Evolutionary conservation across 1,284 basidiomycete genomes (phyloP), one percentile per base, ranked within the genome.

Genomic region (Ceratobasidium sp.): DNA sequence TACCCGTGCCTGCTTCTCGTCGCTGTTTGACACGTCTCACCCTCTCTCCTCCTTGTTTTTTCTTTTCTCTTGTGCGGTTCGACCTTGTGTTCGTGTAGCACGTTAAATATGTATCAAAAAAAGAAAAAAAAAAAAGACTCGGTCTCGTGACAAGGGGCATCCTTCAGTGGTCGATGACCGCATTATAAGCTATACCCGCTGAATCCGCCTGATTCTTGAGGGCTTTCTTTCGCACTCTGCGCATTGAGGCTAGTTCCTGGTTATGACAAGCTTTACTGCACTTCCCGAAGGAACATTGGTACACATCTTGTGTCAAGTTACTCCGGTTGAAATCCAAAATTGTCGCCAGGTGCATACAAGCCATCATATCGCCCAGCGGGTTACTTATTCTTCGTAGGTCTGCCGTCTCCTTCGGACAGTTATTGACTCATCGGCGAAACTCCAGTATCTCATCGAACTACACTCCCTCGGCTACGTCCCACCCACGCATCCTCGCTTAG

Each of bases 401-500:
- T 75, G 73, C 33, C 73, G 37, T 17, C 26, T 65, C 15, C 23
- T 75, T 11, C 35, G 61, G 23, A 37, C n/a, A 31, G n/a, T 75
- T 10, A 64, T 64, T 42, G 73, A 65, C 49, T 8, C 47, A 6
- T 65, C 49, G 3, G 49, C 73, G 11, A 49, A 75, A 13, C 37
- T 75, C 10, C 73, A 64, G 23, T 75, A 75, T 26, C 60, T 75
- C 2, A 37, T 75, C 49, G 39, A 53, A 45, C 61, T 75, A 10
- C 1, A 54, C 47, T 37, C 11, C 33, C 26, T 54, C 28, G 73
- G 73, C 20, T 75, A 75, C 33, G 73, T 56, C 37, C 49, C 35
- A 37, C 73, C 73, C 17, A 23, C 28, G n/a, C 47, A 42, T 5
- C 60, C 49, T n/a, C 73, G 61, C 35, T 10, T n/a, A 20, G 61